These are phyloP conservation scores for Rhododendron ferrugineum DNA, from an alignment of 148 eudicot genomes.

Conservation along the genomic window DNA sequence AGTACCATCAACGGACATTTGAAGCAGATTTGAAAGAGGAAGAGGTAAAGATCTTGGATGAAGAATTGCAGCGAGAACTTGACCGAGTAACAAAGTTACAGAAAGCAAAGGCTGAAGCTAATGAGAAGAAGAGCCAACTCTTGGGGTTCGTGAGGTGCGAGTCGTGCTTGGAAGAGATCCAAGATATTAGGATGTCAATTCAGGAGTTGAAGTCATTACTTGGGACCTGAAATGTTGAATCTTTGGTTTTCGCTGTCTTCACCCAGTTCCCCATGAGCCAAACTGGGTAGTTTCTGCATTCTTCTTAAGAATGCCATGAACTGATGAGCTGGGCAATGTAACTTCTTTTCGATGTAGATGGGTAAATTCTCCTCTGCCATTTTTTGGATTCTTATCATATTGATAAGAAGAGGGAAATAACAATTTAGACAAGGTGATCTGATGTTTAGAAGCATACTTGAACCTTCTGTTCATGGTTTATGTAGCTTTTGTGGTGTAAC, in stretches of 20 bases:
- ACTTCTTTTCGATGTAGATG: background rate
- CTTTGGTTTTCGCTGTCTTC: background rate
- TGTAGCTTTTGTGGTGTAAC: background rate
- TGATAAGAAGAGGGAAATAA: slow-evolving; percentile 1
- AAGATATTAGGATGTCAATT: slow-evolving; percentile 41
- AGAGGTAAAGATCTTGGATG: slow-evolving; percentile 55
- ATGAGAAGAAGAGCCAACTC: slow-evolving; percentile 31
- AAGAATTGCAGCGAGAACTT: slow-evolving; percentile 35
- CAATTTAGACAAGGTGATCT: background rate
- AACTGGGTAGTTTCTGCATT: background rate
- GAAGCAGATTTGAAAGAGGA: slow-evolving; percentile 44
- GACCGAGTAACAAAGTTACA: slow-evolving; percentile 29
- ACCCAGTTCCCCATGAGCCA: background rate
- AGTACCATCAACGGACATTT: slow-evolving; percentile 49
- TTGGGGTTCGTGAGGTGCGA: slow-evolving; percentile 19
- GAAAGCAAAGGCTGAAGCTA: slow-evolving; percentile 33
- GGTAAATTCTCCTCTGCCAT: background rate
- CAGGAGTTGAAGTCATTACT: slow-evolving; percentile 41
- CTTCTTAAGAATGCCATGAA: background rate
- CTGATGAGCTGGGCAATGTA: background rate
- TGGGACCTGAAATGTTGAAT: slow-evolving; percentile 12
- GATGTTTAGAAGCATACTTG: background rate
- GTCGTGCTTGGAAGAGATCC: slow-evolving; percentile 41
- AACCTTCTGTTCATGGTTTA: background rate
- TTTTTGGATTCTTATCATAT: background rate